Evolutionary conservation across 1,284 basidiomycete species (phyloP).

Genomic region (Pseudozyma pruni): DNA sequence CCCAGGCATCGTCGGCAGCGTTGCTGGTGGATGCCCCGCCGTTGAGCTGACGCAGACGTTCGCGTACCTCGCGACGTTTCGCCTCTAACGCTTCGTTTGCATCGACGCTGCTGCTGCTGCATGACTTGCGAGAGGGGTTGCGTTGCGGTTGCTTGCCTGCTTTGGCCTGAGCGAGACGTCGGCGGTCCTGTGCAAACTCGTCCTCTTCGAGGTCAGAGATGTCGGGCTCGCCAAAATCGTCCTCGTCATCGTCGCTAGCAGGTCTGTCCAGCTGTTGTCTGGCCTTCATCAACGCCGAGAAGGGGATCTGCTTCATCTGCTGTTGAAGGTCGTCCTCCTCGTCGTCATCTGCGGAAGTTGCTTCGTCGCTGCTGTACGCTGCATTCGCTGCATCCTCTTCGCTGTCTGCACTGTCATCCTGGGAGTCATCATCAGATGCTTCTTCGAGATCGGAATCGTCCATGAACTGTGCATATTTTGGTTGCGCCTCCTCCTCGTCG

Average conservation of each 20-base stretch:
- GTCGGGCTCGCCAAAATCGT: slow-evolving; percentile 23
- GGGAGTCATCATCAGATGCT: slow-evolving; percentile 23
- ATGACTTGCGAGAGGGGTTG: slow-evolving; percentile 1
- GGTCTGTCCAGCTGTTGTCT: slow-evolving; percentile 55
- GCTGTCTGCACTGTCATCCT: slow-evolving; percentile 53
- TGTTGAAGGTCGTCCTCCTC: slow-evolving; percentile 22
- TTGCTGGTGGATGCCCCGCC: slow-evolving; percentile 9
- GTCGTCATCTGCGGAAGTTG: slow-evolving; percentile 1
- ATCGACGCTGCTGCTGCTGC: background rate
- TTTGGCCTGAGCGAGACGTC: slow-evolving; percentile 18
- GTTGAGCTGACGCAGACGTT: slow-evolving; percentile 37
- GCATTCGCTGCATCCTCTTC: slow-evolving; percentile 69
- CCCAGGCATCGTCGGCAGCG: slow-evolving; percentile 9
- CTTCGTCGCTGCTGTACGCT: slow-evolving; percentile 53
- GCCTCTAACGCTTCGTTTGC: slow-evolving; percentile 29
- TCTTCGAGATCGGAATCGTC: slow-evolving; percentile 63
- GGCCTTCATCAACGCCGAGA: slow-evolving; percentile 74
- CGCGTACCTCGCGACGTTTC: slow-evolving; percentile 35
- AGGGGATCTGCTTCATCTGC: slow-evolving; percentile 56
- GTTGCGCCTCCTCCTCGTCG: slow-evolving; percentile 22
- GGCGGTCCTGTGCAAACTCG: slow-evolving; percentile 49
- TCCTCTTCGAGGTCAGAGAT: slow-evolving; percentile 52
- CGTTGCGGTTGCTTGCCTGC: slow-evolving; percentile 28
- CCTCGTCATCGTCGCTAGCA: slow-evolving; percentile 25
- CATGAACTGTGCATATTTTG: slow-evolving; percentile 55